Conservation (phyloP, 148 eudicot species). For the Gaultheria prostrata region DNA sequence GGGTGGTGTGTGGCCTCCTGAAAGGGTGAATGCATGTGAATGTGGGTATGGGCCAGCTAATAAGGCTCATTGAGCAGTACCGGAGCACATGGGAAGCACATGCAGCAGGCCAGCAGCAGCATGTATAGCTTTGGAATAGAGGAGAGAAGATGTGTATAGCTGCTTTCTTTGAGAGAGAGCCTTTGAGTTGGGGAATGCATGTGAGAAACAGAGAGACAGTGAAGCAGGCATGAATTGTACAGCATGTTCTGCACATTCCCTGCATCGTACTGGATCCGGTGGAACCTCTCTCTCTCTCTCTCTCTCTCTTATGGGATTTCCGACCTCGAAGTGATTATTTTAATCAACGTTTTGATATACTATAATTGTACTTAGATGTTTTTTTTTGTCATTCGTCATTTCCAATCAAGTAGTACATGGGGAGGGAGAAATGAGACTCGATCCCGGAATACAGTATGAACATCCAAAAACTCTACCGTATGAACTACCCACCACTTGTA, state of each 20-base stretch:
- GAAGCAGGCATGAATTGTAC: conserved; percentile 40
- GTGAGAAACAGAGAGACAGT: conserved; percentile 35
- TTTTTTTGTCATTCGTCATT: no score
- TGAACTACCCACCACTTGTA: no score
- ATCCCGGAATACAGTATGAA: no score
- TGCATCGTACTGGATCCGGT: conserved; percentile 11
- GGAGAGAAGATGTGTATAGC: no score
- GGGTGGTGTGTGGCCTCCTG: conserved; percentile 21
- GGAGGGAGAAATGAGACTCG: no score
- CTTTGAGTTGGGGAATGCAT: conserved; percentile 16
- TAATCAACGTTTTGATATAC: no score
- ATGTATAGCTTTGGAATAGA: no score
- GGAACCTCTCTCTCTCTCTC: neutral
- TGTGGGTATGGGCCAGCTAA: conserved; percentile 31
- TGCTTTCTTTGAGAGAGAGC: no score
- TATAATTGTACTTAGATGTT: neutral
- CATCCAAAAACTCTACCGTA: no score
- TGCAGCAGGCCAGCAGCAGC: no score
- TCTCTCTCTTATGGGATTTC: neutral
- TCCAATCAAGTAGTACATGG: no score
- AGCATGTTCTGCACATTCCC: conserved; percentile 50
- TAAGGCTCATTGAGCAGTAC: conserved; percentile 9
- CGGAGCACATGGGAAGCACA: conserved; percentile 42
- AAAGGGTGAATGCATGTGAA: conserved; percentile 41
- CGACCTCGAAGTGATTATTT: no score